These are phyloP conservation scores for Senna siamea DNA, from an alignment of 306 rosid species.

Conservation along the genomic window DNA sequence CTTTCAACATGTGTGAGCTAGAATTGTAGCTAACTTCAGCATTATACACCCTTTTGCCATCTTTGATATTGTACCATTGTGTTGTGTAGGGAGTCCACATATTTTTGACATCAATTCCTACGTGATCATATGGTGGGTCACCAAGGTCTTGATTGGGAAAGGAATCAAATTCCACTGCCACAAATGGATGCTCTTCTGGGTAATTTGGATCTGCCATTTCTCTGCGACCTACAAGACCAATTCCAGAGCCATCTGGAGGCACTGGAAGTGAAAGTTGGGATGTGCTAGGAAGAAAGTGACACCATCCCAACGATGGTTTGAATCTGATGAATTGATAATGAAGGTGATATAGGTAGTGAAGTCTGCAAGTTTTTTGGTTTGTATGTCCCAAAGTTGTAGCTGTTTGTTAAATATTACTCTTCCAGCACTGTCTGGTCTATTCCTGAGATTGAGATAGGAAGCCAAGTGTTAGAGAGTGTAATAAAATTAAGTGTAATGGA, in stretches of 20 bases:
- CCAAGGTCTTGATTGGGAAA: neutral
- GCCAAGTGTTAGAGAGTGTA: neutral
- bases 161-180: slow-evolving; percentile 57
- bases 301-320: slow-evolving; percentile 38
- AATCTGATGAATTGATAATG: slow-evolving; percentile 19
- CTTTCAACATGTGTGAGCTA: slow-evolving; percentile 4
- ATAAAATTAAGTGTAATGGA: too few relatives aligned
- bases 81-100: slow-evolving; percentile 8
- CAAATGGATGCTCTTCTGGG: slow-evolving; percentile 35
- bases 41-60: slow-evolving; percentile 19
- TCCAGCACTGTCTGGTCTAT: slow-evolving; percentile 9
- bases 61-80: slow-evolving; percentile 18
- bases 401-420: slow-evolving; percentile 26
- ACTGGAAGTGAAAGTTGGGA: slow-evolving; percentile 24
- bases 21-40: slow-evolving; percentile 27
- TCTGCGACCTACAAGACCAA: slow-evolving; percentile 20
- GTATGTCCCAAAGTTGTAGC: slow-evolving; percentile 30
- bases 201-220: neutral
- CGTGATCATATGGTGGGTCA: slow-evolving; percentile 38
- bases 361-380: slow-evolving; percentile 33
- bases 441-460: too few relatives aligned
- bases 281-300: slow-evolving; percentile 49
- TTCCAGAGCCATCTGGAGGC: slow-evolving; percentile 28
- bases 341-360: slow-evolving; percentile 47
- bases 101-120: neutral